A percentile compares a stretch with the other conserved stretches of the same genome.
Conservation (phyloP, 1,284 basidiomycete species). For the Baeospora myosura region DNA sequence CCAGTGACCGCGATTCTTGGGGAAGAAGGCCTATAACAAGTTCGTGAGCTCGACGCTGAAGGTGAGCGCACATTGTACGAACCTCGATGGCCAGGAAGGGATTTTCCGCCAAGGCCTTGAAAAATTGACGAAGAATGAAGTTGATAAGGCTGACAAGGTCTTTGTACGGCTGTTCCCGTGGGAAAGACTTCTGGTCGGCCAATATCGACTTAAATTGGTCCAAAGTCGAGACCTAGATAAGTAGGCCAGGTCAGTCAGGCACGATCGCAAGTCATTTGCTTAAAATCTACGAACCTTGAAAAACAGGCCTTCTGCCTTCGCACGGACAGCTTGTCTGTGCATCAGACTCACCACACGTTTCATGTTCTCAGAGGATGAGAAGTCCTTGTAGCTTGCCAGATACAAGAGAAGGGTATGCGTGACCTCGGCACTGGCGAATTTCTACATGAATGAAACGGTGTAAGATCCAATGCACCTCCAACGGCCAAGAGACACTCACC, state of each 20-base stretch:
- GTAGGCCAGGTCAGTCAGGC: conserved; percentile 10
- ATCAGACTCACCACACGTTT: conserved; percentile 80
- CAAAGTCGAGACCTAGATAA: conserved; percentile 73
- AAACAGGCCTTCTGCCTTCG: conserved; percentile 86
- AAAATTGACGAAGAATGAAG: conserved; percentile 84
- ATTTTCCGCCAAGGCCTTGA: conserved; percentile 79
- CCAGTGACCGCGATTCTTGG: conserved; percentile 82
- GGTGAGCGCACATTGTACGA: conserved; percentile 12
- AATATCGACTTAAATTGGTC: conserved; percentile 80
- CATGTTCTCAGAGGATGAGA: conserved; percentile 73
- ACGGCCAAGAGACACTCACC: conserved; percentile 38
- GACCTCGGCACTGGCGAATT: conserved; percentile 81
- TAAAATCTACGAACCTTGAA: conserved; percentile 85
- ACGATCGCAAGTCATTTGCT: conserved; percentile 7
- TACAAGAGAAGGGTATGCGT: conserved; percentile 78
- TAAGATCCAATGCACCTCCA: conserved; percentile 17
- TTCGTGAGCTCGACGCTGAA: conserved; percentile 13
- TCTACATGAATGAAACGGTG: conserved; percentile 34
- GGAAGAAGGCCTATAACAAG: conserved; percentile 68
- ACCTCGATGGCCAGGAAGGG: conserved; percentile 83
- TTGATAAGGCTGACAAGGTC: conserved; percentile 80
- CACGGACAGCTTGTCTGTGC: conserved; percentile 82
- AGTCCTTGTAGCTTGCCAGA: conserved; percentile 75
- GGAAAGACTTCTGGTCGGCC: conserved; percentile 67
- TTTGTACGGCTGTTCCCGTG: conserved; percentile 70